These are phyloP conservation scores for Clonostachys sp. DNA, from an alignment of 2,329 filamentous ascomycete species.

Conservation along the genomic window DNA sequence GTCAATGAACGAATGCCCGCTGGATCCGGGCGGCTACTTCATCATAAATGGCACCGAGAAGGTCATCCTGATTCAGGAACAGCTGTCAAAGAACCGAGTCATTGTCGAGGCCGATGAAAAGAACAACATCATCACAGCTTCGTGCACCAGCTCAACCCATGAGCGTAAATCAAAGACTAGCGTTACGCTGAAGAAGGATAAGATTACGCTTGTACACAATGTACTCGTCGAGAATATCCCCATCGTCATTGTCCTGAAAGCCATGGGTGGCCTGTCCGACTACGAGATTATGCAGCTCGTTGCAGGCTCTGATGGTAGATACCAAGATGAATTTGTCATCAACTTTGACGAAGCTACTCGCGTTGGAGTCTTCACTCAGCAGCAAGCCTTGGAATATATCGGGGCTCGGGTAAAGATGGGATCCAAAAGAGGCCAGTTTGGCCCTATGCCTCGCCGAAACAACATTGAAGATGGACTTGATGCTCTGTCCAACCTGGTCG, in stretches of 20 bases:
- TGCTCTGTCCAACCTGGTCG: conserved; percentile 85
- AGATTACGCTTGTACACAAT: conserved; percentile 87
- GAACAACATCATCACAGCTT: conserved; percentile 90
- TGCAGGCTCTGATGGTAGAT: conserved; percentile 78
- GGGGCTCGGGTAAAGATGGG: conserved; percentile 86
- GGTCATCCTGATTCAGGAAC: conserved; percentile 96
- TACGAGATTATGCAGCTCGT: conserved; percentile 92
- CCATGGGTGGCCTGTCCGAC: conserved; percentile 88
- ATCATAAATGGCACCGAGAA: conserved; percentile 98
- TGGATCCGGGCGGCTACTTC: conserved; percentile 97
- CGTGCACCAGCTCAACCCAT: conserved; percentile 95
- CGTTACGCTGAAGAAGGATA: conserved; percentile 88
- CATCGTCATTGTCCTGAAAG: conserved; percentile 88
- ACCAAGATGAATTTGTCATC: conserved; percentile 91
- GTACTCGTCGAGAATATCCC: conserved; percentile 91
- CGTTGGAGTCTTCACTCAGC: conserved; percentile 82
- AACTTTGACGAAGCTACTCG: conserved; percentile 93
- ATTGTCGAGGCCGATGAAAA: conserved; percentile 92
- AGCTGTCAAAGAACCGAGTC: conserved; percentile 97
- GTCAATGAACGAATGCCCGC: conserved; percentile 86
- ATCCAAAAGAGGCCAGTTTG: conserved; percentile 53
- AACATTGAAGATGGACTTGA: conserved; percentile 90
- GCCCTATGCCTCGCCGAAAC: conserved; percentile 61
- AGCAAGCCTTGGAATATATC: conserved; percentile 92
- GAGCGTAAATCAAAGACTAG: conserved; percentile 98